Conservation (phyloP, 148 eudicot species). For the Heliosperma pusillum region DNA sequence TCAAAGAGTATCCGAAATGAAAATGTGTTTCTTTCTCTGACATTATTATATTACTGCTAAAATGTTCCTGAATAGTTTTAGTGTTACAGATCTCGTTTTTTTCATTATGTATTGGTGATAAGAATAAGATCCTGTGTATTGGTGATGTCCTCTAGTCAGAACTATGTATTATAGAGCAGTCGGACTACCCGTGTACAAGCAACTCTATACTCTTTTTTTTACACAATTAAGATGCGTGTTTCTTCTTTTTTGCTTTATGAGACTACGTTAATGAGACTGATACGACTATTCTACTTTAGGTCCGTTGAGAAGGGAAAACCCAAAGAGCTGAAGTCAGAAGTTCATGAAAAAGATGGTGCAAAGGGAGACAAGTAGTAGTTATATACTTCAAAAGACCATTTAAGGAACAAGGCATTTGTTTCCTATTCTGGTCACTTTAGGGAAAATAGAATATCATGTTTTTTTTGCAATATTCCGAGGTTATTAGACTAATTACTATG, state of each 20-base stretch:
- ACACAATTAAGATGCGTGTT: neutral
- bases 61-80: too few species aligned
- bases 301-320: slow-evolving; percentile 31
- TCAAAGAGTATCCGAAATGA: too few species aligned
- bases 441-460: neutral
- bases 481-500: too few species aligned
- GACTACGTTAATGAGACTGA: neutral
- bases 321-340: slow-evolving; percentile 26
- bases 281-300: slow-evolving; percentile 18
- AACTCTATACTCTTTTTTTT: neutral
- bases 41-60: too few species aligned
- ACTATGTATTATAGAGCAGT: neutral
- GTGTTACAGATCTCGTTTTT: too few species aligned
- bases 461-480: neutral
- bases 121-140: too few species aligned
- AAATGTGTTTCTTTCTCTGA: too few species aligned
- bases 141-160: too few species aligned
- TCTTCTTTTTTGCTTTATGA: neutral
- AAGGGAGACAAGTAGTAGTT: slow-evolving; percentile 20
- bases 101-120: too few species aligned
- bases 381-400: neutral
- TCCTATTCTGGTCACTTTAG: neutral
- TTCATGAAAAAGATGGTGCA: slow-evolving; percentile 14
- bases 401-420: neutral
- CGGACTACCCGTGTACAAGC: neutral